These are phyloP conservation scores for Allium fistulosum DNA, from an alignment of 106 monocot genomes.

Conservation along the genomic window DNA sequence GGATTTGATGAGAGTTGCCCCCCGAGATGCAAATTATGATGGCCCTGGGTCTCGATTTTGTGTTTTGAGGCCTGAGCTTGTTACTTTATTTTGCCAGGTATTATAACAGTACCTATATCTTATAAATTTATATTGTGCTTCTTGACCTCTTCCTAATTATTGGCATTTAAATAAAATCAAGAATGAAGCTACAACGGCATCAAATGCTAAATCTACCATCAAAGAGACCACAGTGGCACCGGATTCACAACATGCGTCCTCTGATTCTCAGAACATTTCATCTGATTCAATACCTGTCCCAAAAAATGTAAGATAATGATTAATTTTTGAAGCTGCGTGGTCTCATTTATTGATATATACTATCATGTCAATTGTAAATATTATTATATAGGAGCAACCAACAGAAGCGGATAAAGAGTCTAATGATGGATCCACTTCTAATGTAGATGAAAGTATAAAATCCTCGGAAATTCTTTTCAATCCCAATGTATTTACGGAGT, in stretches of 20 bases:
- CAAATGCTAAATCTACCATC: conserved; percentile 6
- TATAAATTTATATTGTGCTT: background rate
- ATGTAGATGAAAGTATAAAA: conserved; percentile 9
- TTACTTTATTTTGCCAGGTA: conserved; percentile 78
- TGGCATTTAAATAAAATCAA: conserved; percentile 11
- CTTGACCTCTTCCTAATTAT: background rate
- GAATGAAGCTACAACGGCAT: conserved; percentile 42
- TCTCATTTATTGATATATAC: too few species aligned
- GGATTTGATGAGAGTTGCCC: conserved; percentile 97
- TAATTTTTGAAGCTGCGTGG: too few species aligned
- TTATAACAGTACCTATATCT: background rate
- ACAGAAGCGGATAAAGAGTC: conserved; percentile 8
- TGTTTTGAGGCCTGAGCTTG: conserved; percentile 87
- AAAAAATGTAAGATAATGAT: too few species aligned
- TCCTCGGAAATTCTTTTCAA: conserved; percentile 57
- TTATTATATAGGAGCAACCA: conserved; percentile 20
- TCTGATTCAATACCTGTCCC: conserved; percentile 10
- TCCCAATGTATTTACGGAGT: conserved; percentile 96
- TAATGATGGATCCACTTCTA: conserved; percentile 12
- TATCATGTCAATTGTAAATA: too few species aligned
- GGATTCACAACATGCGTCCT: conserved; percentile 14
- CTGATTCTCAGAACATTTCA: conserved; percentile 17
- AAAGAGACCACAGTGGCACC: conserved; percentile 10
- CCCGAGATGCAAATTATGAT: conserved; percentile 86
- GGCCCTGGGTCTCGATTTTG: conserved; percentile 79